Evolutionary conservation across 352 stramenopile genomes (phyloP), one percentile per base, ranked within the genome.

Genomic region (Pythium chondricola): DNA sequence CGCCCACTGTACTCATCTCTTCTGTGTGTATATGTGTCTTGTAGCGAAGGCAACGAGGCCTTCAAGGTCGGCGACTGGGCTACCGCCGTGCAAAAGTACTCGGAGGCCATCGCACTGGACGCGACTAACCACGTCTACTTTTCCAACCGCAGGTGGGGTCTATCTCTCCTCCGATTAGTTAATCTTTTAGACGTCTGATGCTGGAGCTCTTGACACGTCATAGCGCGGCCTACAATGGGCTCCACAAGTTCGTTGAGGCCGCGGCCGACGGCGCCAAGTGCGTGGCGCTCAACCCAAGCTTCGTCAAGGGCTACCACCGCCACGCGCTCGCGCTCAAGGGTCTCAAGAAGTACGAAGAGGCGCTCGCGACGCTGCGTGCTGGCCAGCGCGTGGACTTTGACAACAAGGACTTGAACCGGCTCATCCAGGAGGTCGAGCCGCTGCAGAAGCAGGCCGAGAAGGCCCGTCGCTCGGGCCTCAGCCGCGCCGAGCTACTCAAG

Each of bases 221-320:
- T 25, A 93, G 82, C 61, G 82, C 79, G 25, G 79, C 82, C 25
- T 83, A 88, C 56, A 46, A 67, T 29, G 77, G 77, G 32, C 71
- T 59, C 60, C 59, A 65, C 16, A 81, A 88, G 59, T 89, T 73
- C 53, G 52, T 82, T 42, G 78, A 97, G 50, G 95, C 95, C 43
- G 88, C 76, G 9, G 68, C 83, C 6, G 92, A 97, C 44, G 85
- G 74, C 24, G 79, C 81, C 27, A 69, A 85, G 41, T 98, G 94
- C 61, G 93, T 98, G 43, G 67, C 85, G 43, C 49, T 97, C 6
- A 96, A 98, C 58, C 84, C 87, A 11, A 72, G 84, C 48, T 98
- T 98, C 53, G 87, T 98, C 55, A 98, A 98, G 64, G 93, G 67
- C 51, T 98, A 98, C 73, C 96, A 97, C 66, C 91, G 94, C 49